phyloP scores from a whole-genome alignment of 805 yeast species.

The Saccharomycopsis vini region DNA sequence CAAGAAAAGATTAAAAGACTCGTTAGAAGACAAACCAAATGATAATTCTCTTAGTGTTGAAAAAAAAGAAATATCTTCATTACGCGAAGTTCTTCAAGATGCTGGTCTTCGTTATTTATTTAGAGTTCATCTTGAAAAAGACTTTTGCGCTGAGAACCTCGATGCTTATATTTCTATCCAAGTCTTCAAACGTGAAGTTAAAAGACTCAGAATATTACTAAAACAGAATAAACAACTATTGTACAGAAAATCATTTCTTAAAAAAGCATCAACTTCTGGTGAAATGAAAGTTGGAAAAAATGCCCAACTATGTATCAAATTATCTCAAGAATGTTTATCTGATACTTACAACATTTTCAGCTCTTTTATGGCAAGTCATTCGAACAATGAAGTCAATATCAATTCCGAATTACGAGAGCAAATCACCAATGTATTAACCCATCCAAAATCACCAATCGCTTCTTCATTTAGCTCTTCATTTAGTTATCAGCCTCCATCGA shows the following conservation, averaged over 20 bases:
- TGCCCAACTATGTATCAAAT: constrained; percentile 10
- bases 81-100: constrained; percentile 45
- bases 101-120: constrained; percentile 71
- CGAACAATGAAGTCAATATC: constrained; percentile 65
- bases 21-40: background rate
- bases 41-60: background rate
- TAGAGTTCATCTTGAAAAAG: constrained; percentile 52
- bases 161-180: constrained; percentile 57
- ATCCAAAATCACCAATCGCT: constrained; percentile 30
- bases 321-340: constrained; percentile 49
- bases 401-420: constrained; percentile 42
- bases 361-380: constrained; percentile 53
- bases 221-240: too few species aligned
- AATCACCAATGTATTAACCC: constrained; percentile 33
- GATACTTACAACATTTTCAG: constrained; percentile 57
- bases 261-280: too few species aligned
- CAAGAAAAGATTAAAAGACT: too few species aligned
- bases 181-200: constrained; percentile 40
- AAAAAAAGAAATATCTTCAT: background rate
- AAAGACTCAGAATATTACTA: constrained; percentile 29
- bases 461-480: constrained; percentile 10
- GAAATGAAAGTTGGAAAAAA: too few species aligned
- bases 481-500: background rate
- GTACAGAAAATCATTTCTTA: too few species aligned
- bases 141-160: constrained; percentile 67